Evolutionary conservation across 768 basidiomycete species (phyloP), one percentile per base, ranked within the genome.

Genomic region (Auriscalpium vulgare): DNA sequence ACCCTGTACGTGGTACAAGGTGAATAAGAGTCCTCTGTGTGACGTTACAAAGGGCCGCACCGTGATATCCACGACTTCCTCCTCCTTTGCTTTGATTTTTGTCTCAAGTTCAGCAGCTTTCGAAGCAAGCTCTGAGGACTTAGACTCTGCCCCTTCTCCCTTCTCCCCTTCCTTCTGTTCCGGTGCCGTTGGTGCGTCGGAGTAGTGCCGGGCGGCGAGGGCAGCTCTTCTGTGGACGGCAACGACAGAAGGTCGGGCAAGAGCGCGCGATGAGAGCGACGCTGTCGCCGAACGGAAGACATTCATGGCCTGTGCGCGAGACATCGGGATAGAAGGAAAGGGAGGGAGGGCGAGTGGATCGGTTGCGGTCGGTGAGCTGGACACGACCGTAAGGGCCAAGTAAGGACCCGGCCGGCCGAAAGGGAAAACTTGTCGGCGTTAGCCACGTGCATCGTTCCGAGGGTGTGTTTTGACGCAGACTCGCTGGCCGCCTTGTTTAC

Each of bases 21-120:
- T 29, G 29, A 29, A 29, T 7, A 29, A 29, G 29, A 29, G 29
- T 29, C 29, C 29, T 29, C 29, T 29, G 29, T 29, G 29, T 29
- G 29, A 29, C 7, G 29, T 29, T 29, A 29, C 29, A 29, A 29
- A 29, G 29, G 7, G 29, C 74, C 88, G 63, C 65, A 93, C 91
- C 59, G 85, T 91, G 58, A 93, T 75, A 70, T 93, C 92, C n/a
- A 80, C 73, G n/a, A 85, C 83, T 67, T 89, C 88, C 23, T 75
- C 80, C 68, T 90, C 84, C 69, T 93, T 89, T 61, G 83, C 83
- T 74, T 91, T 86, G 55, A 95, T 75, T 67, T 87, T 86, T 59
- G 69, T 61, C 44, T 69, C 65, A 21, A 71, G 54, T 54, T 77
- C 75, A 19, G 69, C 63, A 68, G 35, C 46, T 47, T 51, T 29